These are phyloP conservation scores for Melampsora americana DNA, from an alignment of 1,284 basidiomycete species.

Conservation along the genomic window DNA sequence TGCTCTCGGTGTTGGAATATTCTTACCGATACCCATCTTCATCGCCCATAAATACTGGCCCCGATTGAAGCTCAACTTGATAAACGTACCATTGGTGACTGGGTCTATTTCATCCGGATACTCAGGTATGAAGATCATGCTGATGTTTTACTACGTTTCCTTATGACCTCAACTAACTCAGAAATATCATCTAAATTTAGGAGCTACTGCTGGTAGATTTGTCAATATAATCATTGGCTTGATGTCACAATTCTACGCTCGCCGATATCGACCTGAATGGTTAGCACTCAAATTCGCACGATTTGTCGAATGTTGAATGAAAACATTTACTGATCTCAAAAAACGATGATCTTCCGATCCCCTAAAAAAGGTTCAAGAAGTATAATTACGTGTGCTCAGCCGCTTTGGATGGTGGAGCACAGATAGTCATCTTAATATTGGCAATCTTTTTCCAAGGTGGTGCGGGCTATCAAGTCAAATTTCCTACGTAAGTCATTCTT, in stretches of 20 bases:
- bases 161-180: background rate
- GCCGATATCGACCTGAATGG: constrained; percentile 35
- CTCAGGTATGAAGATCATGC: background rate
- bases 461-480: background rate
- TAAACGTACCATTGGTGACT: constrained; percentile 11
- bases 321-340: too few species aligned
- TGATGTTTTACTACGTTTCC: too few species aligned
- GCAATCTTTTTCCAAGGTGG: constrained; percentile 3
- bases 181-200: background rate
- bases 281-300: background rate
- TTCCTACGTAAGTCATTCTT: background rate
- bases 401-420: constrained; percentile 32
- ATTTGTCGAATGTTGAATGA: background rate
- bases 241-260: constrained; percentile 35
- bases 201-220: constrained; percentile 34
- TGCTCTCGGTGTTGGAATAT: constrained; percentile 4
- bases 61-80: background rate
- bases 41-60: constrained; percentile 25
- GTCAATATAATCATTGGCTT: constrained; percentile 39
- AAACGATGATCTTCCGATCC: background rate
- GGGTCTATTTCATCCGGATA: constrained; percentile 16
- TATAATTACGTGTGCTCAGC: constrained; percentile 36
- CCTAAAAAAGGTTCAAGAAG: constrained; percentile 17
- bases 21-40: constrained; percentile 23
- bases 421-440: constrained; percentile 18